Evolutionary conservation across 441 rosid species (phyloP).

Genomic region (Hura crepitans): DNA sequence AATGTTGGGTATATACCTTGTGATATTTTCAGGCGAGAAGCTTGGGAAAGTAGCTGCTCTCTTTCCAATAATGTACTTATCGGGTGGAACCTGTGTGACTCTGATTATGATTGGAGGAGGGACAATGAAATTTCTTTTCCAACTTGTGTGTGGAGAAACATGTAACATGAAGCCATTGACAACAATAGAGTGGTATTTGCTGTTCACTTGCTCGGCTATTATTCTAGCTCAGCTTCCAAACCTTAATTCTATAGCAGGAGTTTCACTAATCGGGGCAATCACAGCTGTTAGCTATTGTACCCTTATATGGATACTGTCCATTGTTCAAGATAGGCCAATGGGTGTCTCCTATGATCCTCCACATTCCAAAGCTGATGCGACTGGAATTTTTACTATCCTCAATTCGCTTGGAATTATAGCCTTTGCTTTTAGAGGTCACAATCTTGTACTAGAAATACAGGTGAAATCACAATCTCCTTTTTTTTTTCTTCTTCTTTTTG

Average conservation of each 20-base stretch:
- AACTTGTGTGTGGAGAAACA: constrained; percentile 32
- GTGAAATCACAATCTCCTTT: constrained; percentile 12
- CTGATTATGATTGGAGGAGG: constrained; percentile 52
- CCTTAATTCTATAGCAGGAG: constrained; percentile 57
- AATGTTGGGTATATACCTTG: no score
- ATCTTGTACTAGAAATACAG: constrained; percentile 60
- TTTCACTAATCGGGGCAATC: constrained; percentile 52
- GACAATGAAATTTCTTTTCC: constrained; percentile 40
- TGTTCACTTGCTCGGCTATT: constrained; percentile 41
- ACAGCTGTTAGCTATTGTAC: constrained; percentile 52
- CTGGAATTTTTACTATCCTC: constrained; percentile 26
- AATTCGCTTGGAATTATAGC: constrained; percentile 51
- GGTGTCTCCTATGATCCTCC: constrained; percentile 31
- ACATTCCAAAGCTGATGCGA: constrained; percentile 16
- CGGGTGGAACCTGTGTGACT: constrained; percentile 55
- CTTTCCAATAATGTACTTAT: constrained; percentile 53
- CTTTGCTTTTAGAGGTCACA: constrained; percentile 63
- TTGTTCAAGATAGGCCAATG: constrained; percentile 24
- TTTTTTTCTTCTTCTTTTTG: not conserved
- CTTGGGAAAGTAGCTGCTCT: constrained; percentile 47
- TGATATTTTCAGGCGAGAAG: constrained; percentile 41
- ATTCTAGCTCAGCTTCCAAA: constrained; percentile 56
- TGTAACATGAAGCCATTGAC: constrained; percentile 27
- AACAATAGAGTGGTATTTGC: constrained; percentile 40
- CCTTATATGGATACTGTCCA: constrained; percentile 41